These are phyloP conservation scores for Hordeum marinum DNA, from an alignment of 176 grass and related monocot genomes.

Conservation along the genomic window DNA sequence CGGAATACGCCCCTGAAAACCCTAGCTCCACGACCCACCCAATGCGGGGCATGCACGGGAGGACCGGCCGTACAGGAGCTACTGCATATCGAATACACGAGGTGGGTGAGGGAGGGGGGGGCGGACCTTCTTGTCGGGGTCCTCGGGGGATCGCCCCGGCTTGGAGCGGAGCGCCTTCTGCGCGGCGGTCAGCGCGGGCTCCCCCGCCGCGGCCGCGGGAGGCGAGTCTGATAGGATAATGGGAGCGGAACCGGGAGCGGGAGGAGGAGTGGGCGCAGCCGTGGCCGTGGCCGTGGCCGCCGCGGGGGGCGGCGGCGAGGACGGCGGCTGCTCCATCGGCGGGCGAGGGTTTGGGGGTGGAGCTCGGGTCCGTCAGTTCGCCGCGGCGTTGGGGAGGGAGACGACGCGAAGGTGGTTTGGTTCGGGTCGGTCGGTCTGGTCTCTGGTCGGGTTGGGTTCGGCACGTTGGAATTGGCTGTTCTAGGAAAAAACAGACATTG, in stretches of 20 bases:
- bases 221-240: background rate
- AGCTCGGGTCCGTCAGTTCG: background rate
- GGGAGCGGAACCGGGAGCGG: background rate
- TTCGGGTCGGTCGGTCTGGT: background rate
- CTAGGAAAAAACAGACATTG: background rate
- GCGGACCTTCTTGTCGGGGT: conserved; percentile 43
- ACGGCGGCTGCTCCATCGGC: conserved; percentile 12
- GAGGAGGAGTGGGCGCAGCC: background rate
- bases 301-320: background rate
- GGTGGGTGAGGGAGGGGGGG: no score
- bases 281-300: background rate
- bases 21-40: background rate
- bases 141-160: conserved; percentile 30
- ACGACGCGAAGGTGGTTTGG: background rate
- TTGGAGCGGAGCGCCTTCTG: conserved; percentile 65
- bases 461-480: background rate
- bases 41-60: background rate
- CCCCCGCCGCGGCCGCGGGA: background rate
- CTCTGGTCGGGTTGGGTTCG: background rate
- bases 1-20: background rate
- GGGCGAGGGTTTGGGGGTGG: conserved; percentile 9
- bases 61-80: background rate
- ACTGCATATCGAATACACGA: background rate
- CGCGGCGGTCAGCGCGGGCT: conserved; percentile 21
- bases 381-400: background rate